These are phyloP conservation scores for Vitis labrusca DNA, from an alignment of 164 flowering plant genomes.

Conservation along the genomic window DNA sequence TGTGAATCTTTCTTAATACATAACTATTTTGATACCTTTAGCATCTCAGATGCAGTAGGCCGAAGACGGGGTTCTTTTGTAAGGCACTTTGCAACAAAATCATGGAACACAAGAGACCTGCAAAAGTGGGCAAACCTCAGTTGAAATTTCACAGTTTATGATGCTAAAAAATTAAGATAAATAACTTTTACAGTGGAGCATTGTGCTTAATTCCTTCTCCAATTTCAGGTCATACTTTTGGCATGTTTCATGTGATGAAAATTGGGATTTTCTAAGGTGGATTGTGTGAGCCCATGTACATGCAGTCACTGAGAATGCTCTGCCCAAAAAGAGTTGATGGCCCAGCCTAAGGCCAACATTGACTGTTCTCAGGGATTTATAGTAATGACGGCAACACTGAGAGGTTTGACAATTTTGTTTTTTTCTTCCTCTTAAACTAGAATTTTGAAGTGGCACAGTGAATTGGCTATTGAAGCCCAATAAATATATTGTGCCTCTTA, in stretches of 20 bases:
- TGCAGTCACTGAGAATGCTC: too few relatives aligned
- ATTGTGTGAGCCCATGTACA: too few relatives aligned
- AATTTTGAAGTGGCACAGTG: too few relatives aligned
- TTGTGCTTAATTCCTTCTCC: neutral
- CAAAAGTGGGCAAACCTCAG: constrained; percentile 7
- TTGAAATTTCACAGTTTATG: neutral
- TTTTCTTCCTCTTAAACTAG: too few relatives aligned
- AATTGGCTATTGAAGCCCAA: too few relatives aligned
- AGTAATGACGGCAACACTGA: too few relatives aligned
- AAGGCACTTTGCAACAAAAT: constrained; percentile 93
- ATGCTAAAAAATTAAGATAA: neutral
- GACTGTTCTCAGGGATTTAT: too few relatives aligned
- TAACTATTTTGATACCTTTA: constrained; percentile 55
- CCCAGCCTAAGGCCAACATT: too few relatives aligned
- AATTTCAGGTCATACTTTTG: neutral
- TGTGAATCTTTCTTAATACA: neutral
- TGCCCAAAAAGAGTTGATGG: neutral
- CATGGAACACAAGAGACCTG: constrained; percentile 98
- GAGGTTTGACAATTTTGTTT: too few relatives aligned
- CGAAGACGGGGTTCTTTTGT: constrained; percentile 95
- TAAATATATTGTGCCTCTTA: too few relatives aligned
- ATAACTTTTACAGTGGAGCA: neutral
- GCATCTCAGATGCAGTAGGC: constrained; percentile 88
- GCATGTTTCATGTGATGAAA: too few relatives aligned
- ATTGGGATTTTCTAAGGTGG: too few relatives aligned